These are phyloP conservation scores for Annulohypoxylon nitens DNA, from an alignment of 495 filamentous ascomycete species.

Conservation along the genomic window DNA sequence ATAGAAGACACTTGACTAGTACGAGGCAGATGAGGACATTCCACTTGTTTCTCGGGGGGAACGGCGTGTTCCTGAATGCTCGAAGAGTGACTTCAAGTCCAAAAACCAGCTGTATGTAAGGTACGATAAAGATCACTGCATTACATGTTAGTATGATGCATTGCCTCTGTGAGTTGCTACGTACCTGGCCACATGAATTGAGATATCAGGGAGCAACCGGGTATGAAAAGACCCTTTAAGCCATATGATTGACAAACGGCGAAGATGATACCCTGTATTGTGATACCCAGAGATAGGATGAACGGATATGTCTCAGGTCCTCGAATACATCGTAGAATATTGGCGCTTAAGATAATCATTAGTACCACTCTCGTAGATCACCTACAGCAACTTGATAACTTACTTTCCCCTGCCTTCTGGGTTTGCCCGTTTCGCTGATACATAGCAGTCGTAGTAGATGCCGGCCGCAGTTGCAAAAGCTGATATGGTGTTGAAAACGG, in stretches of 20 bases:
- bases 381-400: constrained; percentile 3
- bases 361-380: constrained; percentile 5
- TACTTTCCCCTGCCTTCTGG: constrained; percentile 35
- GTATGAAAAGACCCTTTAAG: constrained; percentile 54
- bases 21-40: constrained; percentile 57
- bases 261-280: constrained; percentile 61
- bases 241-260: constrained; percentile 60
- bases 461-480: constrained; percentile 61
- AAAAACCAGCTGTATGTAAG: constrained; percentile 62
- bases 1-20: constrained; percentile 53
- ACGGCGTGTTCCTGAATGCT: constrained; percentile 57
- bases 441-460: constrained; percentile 60
- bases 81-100: constrained; percentile 58
- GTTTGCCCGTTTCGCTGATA: constrained; percentile 49
- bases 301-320: constrained; percentile 60
- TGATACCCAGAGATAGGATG: constrained; percentile 60
- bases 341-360: constrained; percentile 34
- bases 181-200: constrained; percentile 64
- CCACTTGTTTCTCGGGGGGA: constrained; percentile 59
- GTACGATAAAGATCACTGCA: constrained; percentile 62
- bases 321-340: constrained; percentile 56
- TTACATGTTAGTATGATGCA: constrained; percentile 33
- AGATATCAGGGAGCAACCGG: constrained; percentile 57
- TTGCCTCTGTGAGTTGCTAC: constrained; percentile 26
- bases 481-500: constrained; percentile 62